Evolutionary conservation across 2,329 filamentous ascomycete genomes (phyloP).

Genomic region (Diaporthe sp.): DNA sequence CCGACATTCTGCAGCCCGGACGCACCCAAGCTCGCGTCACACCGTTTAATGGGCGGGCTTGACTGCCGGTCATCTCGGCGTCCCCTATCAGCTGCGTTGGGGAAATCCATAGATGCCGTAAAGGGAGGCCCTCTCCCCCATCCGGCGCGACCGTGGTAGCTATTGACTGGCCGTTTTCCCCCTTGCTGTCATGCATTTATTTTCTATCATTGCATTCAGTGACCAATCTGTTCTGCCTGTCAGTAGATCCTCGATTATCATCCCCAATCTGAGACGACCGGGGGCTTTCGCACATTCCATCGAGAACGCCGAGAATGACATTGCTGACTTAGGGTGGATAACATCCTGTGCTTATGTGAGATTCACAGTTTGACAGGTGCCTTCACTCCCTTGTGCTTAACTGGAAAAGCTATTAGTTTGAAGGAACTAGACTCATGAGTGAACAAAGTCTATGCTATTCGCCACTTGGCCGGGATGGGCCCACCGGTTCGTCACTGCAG

Average conservation of each 20-base stretch:
- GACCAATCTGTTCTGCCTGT: background rate
- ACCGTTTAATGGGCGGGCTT: slow-evolving; percentile 16
- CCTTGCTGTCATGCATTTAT: background rate
- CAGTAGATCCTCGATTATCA: background rate
- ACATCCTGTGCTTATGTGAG: slow-evolving; percentile 17
- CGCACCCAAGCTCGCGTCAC: slow-evolving; percentile 25
- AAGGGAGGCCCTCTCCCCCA: background rate
- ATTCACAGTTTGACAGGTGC: background rate
- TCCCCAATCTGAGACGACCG: background rate
- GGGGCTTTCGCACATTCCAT: background rate
- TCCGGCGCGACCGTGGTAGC: background rate
- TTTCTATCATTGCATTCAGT: background rate
- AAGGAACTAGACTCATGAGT: too few relatives aligned
- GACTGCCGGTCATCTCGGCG: slow-evolving; percentile 30
- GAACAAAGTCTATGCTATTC: too few relatives aligned
- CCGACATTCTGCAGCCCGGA: slow-evolving; percentile 15
- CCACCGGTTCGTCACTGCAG: too few relatives aligned
- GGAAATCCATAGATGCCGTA: slow-evolving; percentile 25
- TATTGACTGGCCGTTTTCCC: background rate
- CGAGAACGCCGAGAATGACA: background rate
- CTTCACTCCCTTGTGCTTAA: background rate
- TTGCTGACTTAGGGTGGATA: background rate
- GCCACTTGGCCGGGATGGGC: too few relatives aligned
- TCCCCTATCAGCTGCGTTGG: slow-evolving; percentile 16
- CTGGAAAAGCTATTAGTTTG: background rate